phyloP scores from a whole-genome alignment of 179 eudicot genomes.

The Carnegiea gigantea region DNA sequence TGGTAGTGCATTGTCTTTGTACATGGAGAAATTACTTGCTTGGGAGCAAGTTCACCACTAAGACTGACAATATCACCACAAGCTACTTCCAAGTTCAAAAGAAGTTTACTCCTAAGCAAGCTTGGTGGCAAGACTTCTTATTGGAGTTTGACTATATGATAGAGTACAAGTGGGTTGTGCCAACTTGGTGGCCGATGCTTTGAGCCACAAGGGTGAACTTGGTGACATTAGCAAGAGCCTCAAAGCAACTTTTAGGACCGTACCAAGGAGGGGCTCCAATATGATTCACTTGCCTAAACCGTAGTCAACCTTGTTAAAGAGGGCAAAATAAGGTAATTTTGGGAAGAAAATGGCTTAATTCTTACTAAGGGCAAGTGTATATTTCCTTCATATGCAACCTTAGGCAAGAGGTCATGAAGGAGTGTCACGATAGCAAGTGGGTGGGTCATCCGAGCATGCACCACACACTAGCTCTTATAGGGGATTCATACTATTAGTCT shows the following conservation, averaged over 20 bases:
- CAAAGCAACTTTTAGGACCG: neutral
- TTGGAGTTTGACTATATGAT: neutral
- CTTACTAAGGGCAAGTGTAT: neutral
- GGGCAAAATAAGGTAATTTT: neutral
- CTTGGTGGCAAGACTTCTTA: conserved; percentile 9
- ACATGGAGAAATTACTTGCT: neutral
- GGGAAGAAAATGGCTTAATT: neutral
- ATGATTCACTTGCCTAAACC: neutral
- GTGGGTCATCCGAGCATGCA: neutral
- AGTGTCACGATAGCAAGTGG: neutral
- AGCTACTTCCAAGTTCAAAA: neutral
- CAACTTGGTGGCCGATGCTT: neutral
- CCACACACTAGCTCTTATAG: neutral
- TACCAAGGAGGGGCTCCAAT: neutral
- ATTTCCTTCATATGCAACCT: neutral
- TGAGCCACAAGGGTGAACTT: neutral
- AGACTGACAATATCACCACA: neutral
- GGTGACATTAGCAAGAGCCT: neutral
- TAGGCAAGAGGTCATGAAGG: neutral
- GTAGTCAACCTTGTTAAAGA: neutral
- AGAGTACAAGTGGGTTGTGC: neutral
- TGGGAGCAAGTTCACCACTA: neutral
- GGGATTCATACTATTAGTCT: neutral
- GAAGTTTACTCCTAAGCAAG: neutral
- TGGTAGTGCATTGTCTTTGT: neutral